Percentiles rank a stretch among this genome's conserved stretches.
These are phyloP conservation scores for Wickerhamomyces canadensis DNA, from an alignment of 805 yeast genomes.

Conservation along the genomic window DNA sequence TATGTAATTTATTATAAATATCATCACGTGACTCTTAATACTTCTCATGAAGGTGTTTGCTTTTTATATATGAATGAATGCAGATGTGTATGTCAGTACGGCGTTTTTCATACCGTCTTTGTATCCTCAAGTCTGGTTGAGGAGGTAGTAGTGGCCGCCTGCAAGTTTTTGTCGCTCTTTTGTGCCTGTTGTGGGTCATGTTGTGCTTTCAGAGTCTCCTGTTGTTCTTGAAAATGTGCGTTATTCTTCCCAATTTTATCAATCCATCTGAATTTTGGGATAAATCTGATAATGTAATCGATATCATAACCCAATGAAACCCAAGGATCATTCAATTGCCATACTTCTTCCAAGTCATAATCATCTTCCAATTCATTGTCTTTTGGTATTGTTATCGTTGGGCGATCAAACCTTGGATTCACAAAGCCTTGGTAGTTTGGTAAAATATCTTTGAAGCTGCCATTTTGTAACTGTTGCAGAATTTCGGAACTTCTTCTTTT, in stretches of 20 bases:
- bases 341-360: constrained; percentile 20
- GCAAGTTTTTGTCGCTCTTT: background rate
- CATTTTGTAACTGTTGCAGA: constrained; percentile 12
- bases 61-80: no score
- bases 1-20: no score
- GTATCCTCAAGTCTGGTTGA: background rate
- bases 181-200: background rate
- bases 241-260: constrained; percentile 3
- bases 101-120: background rate
- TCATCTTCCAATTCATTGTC: constrained; percentile 18
- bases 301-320: constrained; percentile 16
- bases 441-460: constrained; percentile 12
- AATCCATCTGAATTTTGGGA: constrained; percentile 19
- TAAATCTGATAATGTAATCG: constrained; percentile 17
- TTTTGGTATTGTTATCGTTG: constrained; percentile 9
- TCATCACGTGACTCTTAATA: no score
- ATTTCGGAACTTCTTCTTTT: constrained; percentile 16
- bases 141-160: no score
- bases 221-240: constrained; percentile 1
- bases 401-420: constrained; percentile 8
- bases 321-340: constrained; percentile 26
- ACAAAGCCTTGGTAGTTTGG: constrained; percentile 13
- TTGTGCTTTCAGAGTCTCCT: background rate
- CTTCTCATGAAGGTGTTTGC: no score
- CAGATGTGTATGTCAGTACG: background rate